Base-by-base conservation (phyloP, 345 rosid genomes). In the Melastoma malabathricum region DNA sequence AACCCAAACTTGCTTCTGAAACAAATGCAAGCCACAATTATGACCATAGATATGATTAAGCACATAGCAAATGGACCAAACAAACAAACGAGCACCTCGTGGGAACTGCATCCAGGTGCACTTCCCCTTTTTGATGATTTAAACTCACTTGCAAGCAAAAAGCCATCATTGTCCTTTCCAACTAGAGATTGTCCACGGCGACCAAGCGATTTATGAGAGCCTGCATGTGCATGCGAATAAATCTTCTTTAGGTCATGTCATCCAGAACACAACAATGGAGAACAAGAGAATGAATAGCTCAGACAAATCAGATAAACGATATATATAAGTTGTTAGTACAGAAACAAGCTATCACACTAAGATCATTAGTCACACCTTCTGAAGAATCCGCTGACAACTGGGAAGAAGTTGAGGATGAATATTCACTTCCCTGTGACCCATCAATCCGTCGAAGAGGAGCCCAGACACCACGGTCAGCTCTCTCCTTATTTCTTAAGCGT, bases 1-100 rank as follows among this genome's bases (percentile, higher is more conserved):
- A 56, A 80, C 86, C 86, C 86, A 80, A 6, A 80, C 72, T 65
- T 70, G 82, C 64, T 76, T 80, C 86, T 80, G 70, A 65, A 65
- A 59, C 41, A 34, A 34, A 29, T 29, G 2, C 41, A 34, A 34
- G 12, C 41, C 1, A 34, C 41, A 34, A 9, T 34, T 9, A 34
- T 6, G 41, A 8, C 41, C 41, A 12, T 34, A 2, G 12, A 34
- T 34, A 34, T 34, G 12, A 9, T 34, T 34, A 34, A 34, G 41
- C 41, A 8, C 41, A 34, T 12, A 45, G 15, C 46, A 19, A 53
- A 53, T 1, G 15, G 5, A 41, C 41, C 38, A 46, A 46, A 22
- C 17, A 50, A 39, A 15, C 46, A 19, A 4, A 52, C 16, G 49
- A 29, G 34, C 51, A 73, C 76, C 74, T 71, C 68, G 50, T 71